These are phyloP conservation scores for Mycena metata DNA, from an alignment of 768 basidiomycete genomes.

Conservation along the genomic window DNA sequence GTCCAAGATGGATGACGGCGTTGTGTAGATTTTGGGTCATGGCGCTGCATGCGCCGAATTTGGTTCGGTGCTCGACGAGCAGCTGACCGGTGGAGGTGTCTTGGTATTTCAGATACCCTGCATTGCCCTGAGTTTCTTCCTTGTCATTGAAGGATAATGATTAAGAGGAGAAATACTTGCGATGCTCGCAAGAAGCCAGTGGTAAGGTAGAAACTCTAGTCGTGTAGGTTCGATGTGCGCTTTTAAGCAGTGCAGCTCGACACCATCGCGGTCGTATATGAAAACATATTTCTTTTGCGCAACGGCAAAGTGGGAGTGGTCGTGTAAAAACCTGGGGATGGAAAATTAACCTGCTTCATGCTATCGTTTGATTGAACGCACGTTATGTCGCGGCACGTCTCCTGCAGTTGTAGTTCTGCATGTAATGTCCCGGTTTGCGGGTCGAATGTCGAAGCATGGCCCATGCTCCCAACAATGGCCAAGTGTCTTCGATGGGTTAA, in stretches of 20 bases:
- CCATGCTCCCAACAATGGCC: slow-evolving; percentile 84
- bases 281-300: slow-evolving; percentile 97
- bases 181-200: slow-evolving; percentile 91
- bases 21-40: slow-evolving; percentile 95
- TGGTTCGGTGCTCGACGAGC: slow-evolving; percentile 89
- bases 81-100: slow-evolving; percentile 95
- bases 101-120: slow-evolving; percentile 95
- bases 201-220: slow-evolving; percentile 94
- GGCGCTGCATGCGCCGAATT: slow-evolving; percentile 84
- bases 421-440: slow-evolving; percentile 91
- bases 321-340: slow-evolving; percentile 82
- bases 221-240: slow-evolving; percentile 90
- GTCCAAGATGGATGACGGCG: slow-evolving; percentile 94
- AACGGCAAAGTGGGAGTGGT: slow-evolving; percentile 93
- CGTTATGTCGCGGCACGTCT: slow-evolving; percentile 95
- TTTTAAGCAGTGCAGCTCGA: slow-evolving; percentile 90
- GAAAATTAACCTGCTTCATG: slow-evolving; percentile 15
- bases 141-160: slow-evolving; percentile 2
- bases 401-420: slow-evolving; percentile 88
- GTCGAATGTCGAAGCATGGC: slow-evolving; percentile 95
- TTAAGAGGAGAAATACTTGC: slow-evolving; percentile 61
- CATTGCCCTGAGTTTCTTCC: slow-evolving; percentile 70
- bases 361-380: slow-evolving; percentile 53
- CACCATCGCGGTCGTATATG: slow-evolving; percentile 94
- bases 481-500: slow-evolving; percentile 69